phyloP scores from a whole-genome alignment of 768 basidiomycete species.

The Auriscalpium vulgare region DNA sequence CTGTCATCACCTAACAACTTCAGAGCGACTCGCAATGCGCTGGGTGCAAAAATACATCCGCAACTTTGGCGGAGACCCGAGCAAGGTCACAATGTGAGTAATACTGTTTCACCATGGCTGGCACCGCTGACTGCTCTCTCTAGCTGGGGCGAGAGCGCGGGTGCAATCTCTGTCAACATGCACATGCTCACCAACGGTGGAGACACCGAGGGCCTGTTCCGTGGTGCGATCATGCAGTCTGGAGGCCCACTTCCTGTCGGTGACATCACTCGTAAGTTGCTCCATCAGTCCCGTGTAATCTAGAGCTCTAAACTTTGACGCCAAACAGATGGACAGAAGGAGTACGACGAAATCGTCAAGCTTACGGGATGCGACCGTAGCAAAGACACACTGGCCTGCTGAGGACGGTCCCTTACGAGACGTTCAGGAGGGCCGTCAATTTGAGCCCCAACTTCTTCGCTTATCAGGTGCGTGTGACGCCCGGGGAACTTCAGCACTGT shows the following conservation, averaged over 20 bases:
- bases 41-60: conserved; percentile 36
- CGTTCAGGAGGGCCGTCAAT: conserved; percentile 33
- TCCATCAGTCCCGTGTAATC: too few relatives aligned
- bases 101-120: too few relatives aligned
- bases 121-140: conserved; percentile 11
- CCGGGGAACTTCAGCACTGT: neutral
- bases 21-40: conserved; percentile 32
- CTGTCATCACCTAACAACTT: neutral
- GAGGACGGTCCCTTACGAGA: conserved; percentile 28
- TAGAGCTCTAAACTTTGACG: neutral
- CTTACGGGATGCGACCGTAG: conserved; percentile 33
- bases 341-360: conserved; percentile 36
- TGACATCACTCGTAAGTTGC: conserved; percentile 22
- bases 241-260: conserved; percentile 39
- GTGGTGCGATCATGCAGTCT: conserved; percentile 43
- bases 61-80: conserved; percentile 38
- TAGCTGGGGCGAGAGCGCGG: conserved; percentile 51
- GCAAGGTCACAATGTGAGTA: conserved; percentile 35
- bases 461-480: conserved; percentile 28
- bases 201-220: conserved; percentile 38
- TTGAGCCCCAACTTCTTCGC: conserved; percentile 30
- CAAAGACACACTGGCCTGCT: conserved; percentile 35
- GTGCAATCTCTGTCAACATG: conserved; percentile 44
- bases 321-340: conserved; percentile 28
- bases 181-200: conserved; percentile 44